Evolutionary conservation across 139 green algal species (phyloP).

Genomic region (Chlorella sp.): DNA sequence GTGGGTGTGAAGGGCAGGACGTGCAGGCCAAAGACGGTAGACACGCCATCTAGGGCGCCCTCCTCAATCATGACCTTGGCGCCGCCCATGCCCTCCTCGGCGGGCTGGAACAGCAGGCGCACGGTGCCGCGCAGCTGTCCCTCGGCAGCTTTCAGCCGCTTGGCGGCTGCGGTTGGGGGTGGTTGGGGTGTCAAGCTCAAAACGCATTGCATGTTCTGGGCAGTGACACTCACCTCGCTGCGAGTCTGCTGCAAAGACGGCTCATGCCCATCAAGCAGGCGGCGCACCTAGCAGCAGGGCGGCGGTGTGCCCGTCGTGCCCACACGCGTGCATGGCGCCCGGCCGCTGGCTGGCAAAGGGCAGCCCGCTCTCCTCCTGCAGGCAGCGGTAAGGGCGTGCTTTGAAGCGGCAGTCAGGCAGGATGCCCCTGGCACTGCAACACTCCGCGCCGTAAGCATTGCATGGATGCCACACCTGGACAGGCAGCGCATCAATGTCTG

Average conservation of each 20-base stretch:
- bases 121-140: constrained; percentile 66
- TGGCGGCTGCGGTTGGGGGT: constrained; percentile 41
- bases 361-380: constrained; percentile 44
- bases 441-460: not conserved
- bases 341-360: constrained; percentile 19
- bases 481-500: constrained; percentile 93
- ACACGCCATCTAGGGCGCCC: constrained; percentile 60
- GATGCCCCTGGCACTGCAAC: too few relatives aligned
- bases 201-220: not conserved
- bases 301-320: constrained; percentile 85
- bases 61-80: constrained; percentile 68
- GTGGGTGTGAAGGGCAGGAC: constrained; percentile 71
- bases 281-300: constrained; percentile 82
- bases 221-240: too few relatives aligned
- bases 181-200: not conserved
- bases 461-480: constrained; percentile 41
- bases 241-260: too few relatives aligned
- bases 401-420: not conserved
- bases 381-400: not conserved
- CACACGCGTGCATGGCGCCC: constrained; percentile 89
- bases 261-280: too few relatives aligned
- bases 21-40: constrained; percentile 79
- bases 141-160: constrained; percentile 72
- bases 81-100: constrained; percentile 87
- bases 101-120: constrained; percentile 92